phyloP scores from a whole-genome alignment of 2,329 filamentous ascomycete species.

The Sporothrix pallida region DNA sequence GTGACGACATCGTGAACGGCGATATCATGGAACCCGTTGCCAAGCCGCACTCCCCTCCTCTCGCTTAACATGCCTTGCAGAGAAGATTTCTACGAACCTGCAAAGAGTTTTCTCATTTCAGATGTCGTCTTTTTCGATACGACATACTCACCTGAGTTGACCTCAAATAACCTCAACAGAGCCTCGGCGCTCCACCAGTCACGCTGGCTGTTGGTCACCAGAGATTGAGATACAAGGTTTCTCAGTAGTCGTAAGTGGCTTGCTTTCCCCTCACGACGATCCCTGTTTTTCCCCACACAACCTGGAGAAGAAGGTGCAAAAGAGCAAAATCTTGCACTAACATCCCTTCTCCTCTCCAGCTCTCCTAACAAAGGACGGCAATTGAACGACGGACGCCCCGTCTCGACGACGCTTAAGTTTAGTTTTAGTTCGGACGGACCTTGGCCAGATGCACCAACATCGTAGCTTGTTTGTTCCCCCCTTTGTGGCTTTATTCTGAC shows the following conservation, averaged over 20 bases:
- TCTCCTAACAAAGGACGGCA: not conserved
- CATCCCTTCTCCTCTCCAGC: not conserved
- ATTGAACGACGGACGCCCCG: not conserved
- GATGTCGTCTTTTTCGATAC: not conserved
- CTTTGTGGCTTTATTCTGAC: not conserved
- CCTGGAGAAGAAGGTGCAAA: not conserved
- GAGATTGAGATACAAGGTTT: not conserved
- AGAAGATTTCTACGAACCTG: not conserved
- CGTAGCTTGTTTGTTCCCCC: not conserved
- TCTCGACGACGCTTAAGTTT: not conserved
- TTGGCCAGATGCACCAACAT: not conserved
- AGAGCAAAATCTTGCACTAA: too few species aligned
- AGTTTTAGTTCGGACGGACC: too few species aligned
- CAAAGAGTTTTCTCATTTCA: not conserved
- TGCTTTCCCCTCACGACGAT: slow-evolving; percentile 19
- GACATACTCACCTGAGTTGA: not conserved
- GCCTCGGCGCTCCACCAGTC: slow-evolving; percentile 17
- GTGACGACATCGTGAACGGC: not conserved
- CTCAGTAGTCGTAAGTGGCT: too few species aligned
- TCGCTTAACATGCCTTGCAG: not conserved
- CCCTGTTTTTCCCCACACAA: slow-evolving; percentile 23
- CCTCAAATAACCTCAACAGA: not conserved
- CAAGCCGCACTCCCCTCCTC: not conserved
- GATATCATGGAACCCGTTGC: too few species aligned
- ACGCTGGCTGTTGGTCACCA: not conserved